Evolutionary conservation across 1,139 yeast species (phyloP).

Genomic region (Candida gigantensis): DNA sequence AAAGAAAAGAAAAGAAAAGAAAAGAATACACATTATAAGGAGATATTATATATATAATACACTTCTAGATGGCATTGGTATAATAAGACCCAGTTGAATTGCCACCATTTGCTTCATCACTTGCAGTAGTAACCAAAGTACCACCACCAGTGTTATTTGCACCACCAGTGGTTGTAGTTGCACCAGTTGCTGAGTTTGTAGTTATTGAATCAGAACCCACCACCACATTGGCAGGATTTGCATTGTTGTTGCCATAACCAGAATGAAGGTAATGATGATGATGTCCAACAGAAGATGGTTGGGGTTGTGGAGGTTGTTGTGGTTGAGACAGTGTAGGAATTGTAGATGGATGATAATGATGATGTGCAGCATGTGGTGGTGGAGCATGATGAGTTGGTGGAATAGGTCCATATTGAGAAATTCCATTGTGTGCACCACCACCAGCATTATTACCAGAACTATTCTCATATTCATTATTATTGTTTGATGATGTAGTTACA

Average conservation of each 20-base stretch:
- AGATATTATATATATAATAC: no score
- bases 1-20: not conserved
- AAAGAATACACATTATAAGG: not conserved
- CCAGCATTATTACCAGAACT: not conserved
- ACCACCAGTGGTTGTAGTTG: slow-evolving; percentile 1
- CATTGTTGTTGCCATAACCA: not conserved
- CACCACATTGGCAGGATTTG: not conserved
- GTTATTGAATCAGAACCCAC: not conserved
- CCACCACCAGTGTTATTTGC: slow-evolving; percentile 1
- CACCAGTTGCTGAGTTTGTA: slow-evolving; percentile 4
- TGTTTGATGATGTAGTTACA: not conserved
- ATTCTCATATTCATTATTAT: not conserved
- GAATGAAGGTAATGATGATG: not conserved
- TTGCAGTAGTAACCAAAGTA: slow-evolving; percentile 3
- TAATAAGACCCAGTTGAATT: slow-evolving; percentile 3
- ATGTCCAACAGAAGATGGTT: no score
- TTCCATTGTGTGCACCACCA: not conserved
- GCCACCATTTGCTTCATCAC: slow-evolving; percentile 1
- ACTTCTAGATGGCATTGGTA: not conserved
- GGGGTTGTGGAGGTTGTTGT: not conserved
- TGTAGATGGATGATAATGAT: no score
- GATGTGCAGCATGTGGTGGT: not conserved
- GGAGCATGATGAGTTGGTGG: not conserved
- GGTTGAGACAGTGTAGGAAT: not conserved
- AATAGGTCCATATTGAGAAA: not conserved